These are phyloP conservation scores for Neonectria hederae DNA, from an alignment of 2,329 filamentous ascomycete species.

Conservation along the genomic window DNA sequence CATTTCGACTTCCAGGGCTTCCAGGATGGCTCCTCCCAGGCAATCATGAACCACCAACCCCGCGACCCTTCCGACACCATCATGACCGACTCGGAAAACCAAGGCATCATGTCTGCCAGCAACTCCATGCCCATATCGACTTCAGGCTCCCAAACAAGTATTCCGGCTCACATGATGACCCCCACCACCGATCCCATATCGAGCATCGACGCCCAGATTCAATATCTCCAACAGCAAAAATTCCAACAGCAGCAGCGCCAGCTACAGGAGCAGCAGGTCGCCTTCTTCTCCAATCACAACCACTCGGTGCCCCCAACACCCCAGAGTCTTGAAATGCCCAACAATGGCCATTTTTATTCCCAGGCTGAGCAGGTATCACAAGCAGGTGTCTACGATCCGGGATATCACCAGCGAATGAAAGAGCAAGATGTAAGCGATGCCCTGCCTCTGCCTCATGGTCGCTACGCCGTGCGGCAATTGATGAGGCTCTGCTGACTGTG, in stretches of 20 bases:
- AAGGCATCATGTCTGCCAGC: slow-evolving; percentile 44
- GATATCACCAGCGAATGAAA: slow-evolving; percentile 72
- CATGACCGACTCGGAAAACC: slow-evolving; percentile 47
- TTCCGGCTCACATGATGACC: slow-evolving; percentile 57
- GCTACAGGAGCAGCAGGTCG: slow-evolving; percentile 65
- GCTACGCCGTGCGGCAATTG: neutral
- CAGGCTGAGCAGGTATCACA: slow-evolving; percentile 63
- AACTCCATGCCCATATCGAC: slow-evolving; percentile 58
- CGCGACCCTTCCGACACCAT: slow-evolving; percentile 48
- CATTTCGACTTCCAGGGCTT: slow-evolving; percentile 70
- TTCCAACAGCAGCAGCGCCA: slow-evolving; percentile 68
- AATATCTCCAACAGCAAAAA: slow-evolving; percentile 71
- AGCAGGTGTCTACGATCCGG: slow-evolving; percentile 69
- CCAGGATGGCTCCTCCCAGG: slow-evolving; percentile 50
- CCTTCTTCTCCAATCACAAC: slow-evolving; percentile 64
- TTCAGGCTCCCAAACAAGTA: slow-evolving; percentile 54
- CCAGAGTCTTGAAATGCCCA: slow-evolving; percentile 79
- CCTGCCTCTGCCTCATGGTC: neutral
- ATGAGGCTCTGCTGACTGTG: slow-evolving; percentile 22
- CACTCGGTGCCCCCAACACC: slow-evolving; percentile 80
- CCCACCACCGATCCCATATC: slow-evolving; percentile 62
- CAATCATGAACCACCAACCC: slow-evolving; percentile 42
- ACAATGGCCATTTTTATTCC: slow-evolving; percentile 66
- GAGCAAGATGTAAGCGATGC: slow-evolving; percentile 68
- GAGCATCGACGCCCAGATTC: slow-evolving; percentile 72